Evolutionary conservation across 345 rosid genomes (phyloP).

Genomic region (Populus tremula): DNA sequence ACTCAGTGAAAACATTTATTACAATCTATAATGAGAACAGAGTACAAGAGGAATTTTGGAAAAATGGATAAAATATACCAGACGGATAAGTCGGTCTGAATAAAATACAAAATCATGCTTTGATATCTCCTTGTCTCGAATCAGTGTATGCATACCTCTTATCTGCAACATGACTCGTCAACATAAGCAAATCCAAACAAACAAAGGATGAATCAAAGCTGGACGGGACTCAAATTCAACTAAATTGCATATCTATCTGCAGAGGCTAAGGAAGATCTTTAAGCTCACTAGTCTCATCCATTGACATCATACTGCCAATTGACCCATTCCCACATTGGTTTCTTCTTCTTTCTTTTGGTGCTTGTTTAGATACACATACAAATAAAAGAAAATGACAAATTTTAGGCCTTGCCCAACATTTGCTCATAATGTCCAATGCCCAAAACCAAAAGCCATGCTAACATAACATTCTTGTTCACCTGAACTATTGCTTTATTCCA

Average conservation of each 20-base stretch:
- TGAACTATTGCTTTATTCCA: background rate
- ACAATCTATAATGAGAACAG: constrained; percentile 5
- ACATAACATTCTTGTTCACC: background rate
- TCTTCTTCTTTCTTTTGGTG: background rate
- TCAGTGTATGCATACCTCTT: constrained; percentile 98
- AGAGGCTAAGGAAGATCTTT: background rate
- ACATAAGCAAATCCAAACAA: constrained; percentile 5
- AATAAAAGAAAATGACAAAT: background rate
- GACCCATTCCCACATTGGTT: background rate
- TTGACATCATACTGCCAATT: background rate
- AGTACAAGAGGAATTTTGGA: constrained; percentile 1
- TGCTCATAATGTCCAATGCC: background rate
- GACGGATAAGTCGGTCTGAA: constrained; percentile 91
- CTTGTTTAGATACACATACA: background rate
- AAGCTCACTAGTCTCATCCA: background rate
- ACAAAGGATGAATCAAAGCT: background rate
- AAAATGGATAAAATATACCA: constrained; percentile 48
- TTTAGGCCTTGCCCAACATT: background rate
- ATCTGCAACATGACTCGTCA: constrained; percentile 48
- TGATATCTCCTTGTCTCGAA: constrained; percentile 88
- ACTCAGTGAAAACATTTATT: constrained; percentile 14
- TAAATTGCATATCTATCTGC: background rate
- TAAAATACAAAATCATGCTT: constrained; percentile 98
- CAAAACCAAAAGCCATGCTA: background rate
- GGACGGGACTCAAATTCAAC: background rate